Base-by-base conservation (phyloP, 2,329 filamentous ascomycete genomes). In the Thielaviopsis euricoi region DNA sequence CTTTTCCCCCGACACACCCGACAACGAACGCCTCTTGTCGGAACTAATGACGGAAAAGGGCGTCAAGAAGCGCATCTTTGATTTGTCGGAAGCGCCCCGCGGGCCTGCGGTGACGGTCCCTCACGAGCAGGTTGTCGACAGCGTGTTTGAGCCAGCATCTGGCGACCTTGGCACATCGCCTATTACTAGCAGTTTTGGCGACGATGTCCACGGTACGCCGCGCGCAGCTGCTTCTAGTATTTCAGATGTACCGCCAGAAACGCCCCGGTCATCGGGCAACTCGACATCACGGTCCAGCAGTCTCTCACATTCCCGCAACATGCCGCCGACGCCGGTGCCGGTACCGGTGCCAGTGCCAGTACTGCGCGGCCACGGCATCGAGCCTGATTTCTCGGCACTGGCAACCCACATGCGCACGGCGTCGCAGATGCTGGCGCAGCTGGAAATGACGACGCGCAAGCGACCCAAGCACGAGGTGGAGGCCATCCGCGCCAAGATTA, bases 371-470 rank as follows among this genome's bases (percentile, higher is more conserved):
- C 78, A 17, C 71, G 73, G 12, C 86, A 89, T 60, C 23, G 86
- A 89, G 66, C 84, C 86, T 1, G 87, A 93, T 65, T 86, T 91
- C 63, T 88, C 86, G 12, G 87, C 87, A 2, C 72, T 93, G 33
- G 88, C 87, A 13, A 90, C 87, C 13, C 87, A 93, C 67, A 93
- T 93, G 87, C 81, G 87, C 21, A 89, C 87, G 3, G 87, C 87
- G 3, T 88, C 87, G 15, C 86, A 90, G 68, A 93, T 93, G 87
- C 74, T 93, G 50, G 86, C 87, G 15, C 87, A 93, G 65, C 76
- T 93, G 10, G 87, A 93, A 60, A 80, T 85, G 1, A 91, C 86
- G 22, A 85, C 85, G 62, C 85, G 86, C 26, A 93, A 91, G 70
- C 77, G 87, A 37, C 87, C 87, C 1, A 86, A 80, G 66, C 81